Base-by-base conservation (phyloP, 2,329 filamentous ascomycete species). In the Amylocarpus encephaloides region DNA sequence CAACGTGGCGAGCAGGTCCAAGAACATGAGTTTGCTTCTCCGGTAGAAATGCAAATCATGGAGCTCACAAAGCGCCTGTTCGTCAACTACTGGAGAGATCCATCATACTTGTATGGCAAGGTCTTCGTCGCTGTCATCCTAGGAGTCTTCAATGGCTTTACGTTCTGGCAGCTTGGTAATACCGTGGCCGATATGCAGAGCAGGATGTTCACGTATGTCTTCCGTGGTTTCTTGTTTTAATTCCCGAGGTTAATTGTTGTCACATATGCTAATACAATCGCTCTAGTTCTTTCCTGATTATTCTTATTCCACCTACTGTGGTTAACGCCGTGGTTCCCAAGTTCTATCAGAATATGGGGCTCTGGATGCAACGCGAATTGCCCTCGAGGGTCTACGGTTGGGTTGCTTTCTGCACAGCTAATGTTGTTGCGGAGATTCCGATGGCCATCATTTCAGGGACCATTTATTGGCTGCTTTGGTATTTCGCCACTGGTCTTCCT, bases 61-160 rank as follows among this genome's bases (percentile, higher is more conserved):
- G 75, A 82, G 62, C 73, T 91, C 16, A 87, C 83, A 3, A 82
- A 82, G 64, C 78, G 87, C 18, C 76, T 85, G 44, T 89, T 89
- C 67, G 71, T 72, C 3, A 80, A 88, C 58, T 83, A 89, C 69
- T 90, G 85, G 85, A 77, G 87, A 12, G 82, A 88, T 54, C 83
- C 86, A 0, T 82, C 80, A 1, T 92, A 91, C 66, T 72, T 88
- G 49, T 90, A 89, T 66, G 82, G 83, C 52, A 89, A 88, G 64
- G 70, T 92, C 22, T 90, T 89, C 67, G 77, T 83, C 32, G 75
- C 81, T 3, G 78, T 88, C 51, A 76, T 88, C 53, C 74, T 86
- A 40, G 86, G 83, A 13, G 80, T 89, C 65, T 88, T 90, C 74
- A 88, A 88, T 68, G 85, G 84, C 18, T 89, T 88, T 68, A 88